Evolutionary conservation across 345 rosid species (phyloP).

Genomic region (Durio zibethinus): DNA sequence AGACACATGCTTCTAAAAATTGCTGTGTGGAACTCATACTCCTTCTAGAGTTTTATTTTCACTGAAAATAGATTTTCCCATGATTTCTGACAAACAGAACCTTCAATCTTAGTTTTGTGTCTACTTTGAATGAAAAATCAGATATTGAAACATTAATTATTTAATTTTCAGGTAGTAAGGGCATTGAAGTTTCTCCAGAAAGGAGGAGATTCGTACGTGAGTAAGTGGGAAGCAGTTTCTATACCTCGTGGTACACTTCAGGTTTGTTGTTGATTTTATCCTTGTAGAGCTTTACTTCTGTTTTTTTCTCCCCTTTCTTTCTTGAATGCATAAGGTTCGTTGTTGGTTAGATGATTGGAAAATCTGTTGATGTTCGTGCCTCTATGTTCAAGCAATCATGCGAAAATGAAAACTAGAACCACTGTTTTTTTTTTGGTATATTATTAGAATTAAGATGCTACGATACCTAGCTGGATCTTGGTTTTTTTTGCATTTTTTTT

Average conservation of each 20-base stretch:
- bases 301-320: conserved; percentile 22
- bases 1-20: neutral
- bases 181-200: conserved; percentile 66
- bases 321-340: neutral
- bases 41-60: neutral
- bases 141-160: conserved; percentile 9
- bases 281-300: conserved; percentile 5
- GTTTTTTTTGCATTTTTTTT: neutral
- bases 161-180: conserved; percentile 71
- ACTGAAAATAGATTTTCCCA: neutral
- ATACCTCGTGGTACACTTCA: conserved; percentile 97
- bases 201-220: conserved; percentile 43
- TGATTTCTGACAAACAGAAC: neutral
- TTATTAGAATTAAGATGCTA: neutral
- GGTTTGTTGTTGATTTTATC: conserved; percentile 53
- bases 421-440: neutral
- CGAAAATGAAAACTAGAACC: conserved; percentile 1
- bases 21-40: neutral
- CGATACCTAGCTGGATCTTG: neutral
- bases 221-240: conserved; percentile 65
- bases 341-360: conserved; percentile 1
- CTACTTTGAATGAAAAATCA: neutral
- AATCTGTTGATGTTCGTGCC: neutral
- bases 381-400: neutral
- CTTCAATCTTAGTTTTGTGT: neutral